Conservation (phyloP, 495 filamentous ascomycete genomes). For the Ascobolus immersus region DNA sequence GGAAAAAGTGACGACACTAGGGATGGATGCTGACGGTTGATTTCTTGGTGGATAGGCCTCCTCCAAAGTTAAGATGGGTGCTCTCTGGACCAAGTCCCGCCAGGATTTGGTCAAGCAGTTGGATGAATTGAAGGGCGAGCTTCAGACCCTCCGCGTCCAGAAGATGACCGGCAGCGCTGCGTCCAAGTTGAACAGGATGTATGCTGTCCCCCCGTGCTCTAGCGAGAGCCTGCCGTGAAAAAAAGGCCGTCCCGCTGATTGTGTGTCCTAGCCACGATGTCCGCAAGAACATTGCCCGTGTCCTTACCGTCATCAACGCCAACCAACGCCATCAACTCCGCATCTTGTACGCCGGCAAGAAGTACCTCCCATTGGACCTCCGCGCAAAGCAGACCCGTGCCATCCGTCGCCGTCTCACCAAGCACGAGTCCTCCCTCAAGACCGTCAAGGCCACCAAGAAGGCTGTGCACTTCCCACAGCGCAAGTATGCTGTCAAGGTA, state of each 20-base stretch:
- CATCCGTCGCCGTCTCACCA: slow-evolving; percentile 72
- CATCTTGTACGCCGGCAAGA: slow-evolving; percentile 98
- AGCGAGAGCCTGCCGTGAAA: background rate
- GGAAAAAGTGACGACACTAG: no score
- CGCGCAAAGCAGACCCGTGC: slow-evolving; percentile 90
- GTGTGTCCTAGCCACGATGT: slow-evolving; percentile 59
- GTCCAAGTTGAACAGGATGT: slow-evolving; percentile 95
- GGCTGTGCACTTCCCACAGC: slow-evolving; percentile 80
- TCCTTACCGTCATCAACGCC: slow-evolving; percentile 96
- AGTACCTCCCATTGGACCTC: slow-evolving; percentile 91
- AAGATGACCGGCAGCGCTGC: slow-evolving; percentile 84
- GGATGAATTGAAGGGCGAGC: slow-evolving; percentile 77
- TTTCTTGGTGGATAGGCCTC: no score
- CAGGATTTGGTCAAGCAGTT: slow-evolving; percentile 86
- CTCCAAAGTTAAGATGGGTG: slow-evolving; percentile 82
- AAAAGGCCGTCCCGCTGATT: background rate
- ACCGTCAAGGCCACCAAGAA: slow-evolving; percentile 89
- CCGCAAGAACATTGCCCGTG: slow-evolving; percentile 95
- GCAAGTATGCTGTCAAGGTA: slow-evolving; percentile 96
- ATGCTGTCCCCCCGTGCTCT: slow-evolving; percentile 12
- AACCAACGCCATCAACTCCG: slow-evolving; percentile 95
- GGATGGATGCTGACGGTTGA: no score
- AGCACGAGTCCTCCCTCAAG: slow-evolving; percentile 54
- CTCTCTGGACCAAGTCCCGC: slow-evolving; percentile 98
- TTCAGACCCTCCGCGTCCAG: slow-evolving; percentile 78